These are phyloP conservation scores for Entonaema liquescens DNA, from an alignment of 495 filamentous ascomycete genomes.

Conservation along the genomic window DNA sequence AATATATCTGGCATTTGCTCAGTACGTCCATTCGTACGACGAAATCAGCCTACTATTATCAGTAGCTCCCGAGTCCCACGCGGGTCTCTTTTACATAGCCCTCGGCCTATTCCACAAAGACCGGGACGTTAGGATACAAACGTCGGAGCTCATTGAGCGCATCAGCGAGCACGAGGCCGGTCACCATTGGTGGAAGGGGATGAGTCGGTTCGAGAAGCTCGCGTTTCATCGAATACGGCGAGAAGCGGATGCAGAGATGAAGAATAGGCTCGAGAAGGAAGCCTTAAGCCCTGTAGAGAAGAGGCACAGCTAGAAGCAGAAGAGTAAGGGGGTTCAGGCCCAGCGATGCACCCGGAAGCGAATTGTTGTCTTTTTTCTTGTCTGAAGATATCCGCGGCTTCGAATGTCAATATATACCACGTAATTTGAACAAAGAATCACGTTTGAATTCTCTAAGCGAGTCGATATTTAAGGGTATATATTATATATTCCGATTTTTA, in stretches of 20 bases:
- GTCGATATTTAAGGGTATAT: constrained; percentile 2
- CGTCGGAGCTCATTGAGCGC: constrained; percentile 81
- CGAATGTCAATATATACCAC: constrained; percentile 36
- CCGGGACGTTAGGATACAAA: constrained; percentile 76
- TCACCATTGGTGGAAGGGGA: constrained; percentile 86
- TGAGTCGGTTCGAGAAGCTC: constrained; percentile 89
- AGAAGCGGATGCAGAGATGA: constrained; percentile 63
- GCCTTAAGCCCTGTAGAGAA: constrained; percentile 40
- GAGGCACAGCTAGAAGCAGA: constrained; percentile 41
- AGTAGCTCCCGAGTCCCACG: constrained; percentile 85
- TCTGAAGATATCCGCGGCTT: constrained; percentile 37
- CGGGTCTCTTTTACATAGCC: constrained; percentile 89
- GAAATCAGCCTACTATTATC: constrained; percentile 89
- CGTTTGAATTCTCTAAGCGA: background rate
- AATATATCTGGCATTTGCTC: constrained; percentile 81
- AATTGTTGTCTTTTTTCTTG: constrained; percentile 15
- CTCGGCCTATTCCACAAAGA: constrained; percentile 95
- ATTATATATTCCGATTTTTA: constrained; percentile 3
- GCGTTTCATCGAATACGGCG: constrained; percentile 74
- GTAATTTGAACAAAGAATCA: constrained; percentile 38
- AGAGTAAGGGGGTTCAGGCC: constrained; percentile 16
- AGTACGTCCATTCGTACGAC: constrained; percentile 81
- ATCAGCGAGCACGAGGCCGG: constrained; percentile 89
- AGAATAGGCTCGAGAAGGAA: constrained; percentile 45
- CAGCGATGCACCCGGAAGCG: background rate